Percentiles rank a stretch among this genome's conserved stretches.
Conservation (phyloP, 257 asterid genomes). For the Nicotiana sylvestris region DNA sequence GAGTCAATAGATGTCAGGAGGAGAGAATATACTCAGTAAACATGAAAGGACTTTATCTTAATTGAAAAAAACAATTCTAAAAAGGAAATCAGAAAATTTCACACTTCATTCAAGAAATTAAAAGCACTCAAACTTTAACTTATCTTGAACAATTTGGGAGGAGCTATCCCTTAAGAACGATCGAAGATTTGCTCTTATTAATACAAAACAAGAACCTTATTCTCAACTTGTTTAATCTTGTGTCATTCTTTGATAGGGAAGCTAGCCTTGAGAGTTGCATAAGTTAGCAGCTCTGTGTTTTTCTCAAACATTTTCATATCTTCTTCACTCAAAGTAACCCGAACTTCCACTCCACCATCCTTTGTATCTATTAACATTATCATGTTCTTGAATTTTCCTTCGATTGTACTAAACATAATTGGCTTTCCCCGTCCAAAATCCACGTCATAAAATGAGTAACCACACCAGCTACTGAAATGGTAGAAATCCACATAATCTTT, state of each 20-base stretch:
- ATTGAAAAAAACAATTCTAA: not conserved
- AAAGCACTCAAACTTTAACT: not conserved
- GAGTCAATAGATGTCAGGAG: too few species aligned
- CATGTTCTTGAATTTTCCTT: not conserved
- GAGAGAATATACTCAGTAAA: too few species aligned
- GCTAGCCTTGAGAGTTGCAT: not conserved
- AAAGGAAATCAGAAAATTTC: not conserved
- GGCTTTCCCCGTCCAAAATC: not conserved
- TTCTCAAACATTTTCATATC: not conserved
- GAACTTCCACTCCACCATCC: not conserved
- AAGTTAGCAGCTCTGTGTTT: not conserved
- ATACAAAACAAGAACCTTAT: not conserved
- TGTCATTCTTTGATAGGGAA: not conserved
- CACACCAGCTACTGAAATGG: not conserved
- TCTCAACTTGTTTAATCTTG: not conserved
- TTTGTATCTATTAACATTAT: not conserved
- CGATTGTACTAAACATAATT: not conserved
- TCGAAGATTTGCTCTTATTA: not conserved
- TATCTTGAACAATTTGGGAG: not conserved
- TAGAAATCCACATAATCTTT: not conserved
- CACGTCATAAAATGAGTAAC: not conserved
- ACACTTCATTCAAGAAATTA: not conserved
- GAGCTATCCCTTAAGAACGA: not conserved
- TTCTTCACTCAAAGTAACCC: not conserved
- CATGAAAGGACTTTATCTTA: too few species aligned